phyloP scores from a whole-genome alignment of 2,329 filamentous ascomycete genomes.

The Sarocladium kiliense region DNA sequence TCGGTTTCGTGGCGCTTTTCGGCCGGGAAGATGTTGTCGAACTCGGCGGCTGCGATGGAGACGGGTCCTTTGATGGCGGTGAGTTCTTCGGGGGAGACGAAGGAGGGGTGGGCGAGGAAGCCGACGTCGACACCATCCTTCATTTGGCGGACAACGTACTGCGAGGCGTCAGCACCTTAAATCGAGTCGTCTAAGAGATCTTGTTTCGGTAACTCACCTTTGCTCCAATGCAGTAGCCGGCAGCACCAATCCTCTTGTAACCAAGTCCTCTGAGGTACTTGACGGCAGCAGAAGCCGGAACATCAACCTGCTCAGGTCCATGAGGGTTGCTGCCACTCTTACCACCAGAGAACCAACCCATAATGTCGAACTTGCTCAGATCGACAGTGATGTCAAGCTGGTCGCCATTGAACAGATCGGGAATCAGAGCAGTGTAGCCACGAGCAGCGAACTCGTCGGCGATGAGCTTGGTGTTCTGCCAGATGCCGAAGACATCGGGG shows the following conservation, averaged over 20 bases:
- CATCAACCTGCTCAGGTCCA: constrained; percentile 3
- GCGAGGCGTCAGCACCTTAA: no score
- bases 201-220: constrained; percentile 55
- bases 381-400: constrained; percentile 38
- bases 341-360: constrained; percentile 30
- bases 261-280: constrained; percentile 26
- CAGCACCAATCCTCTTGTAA: constrained; percentile 54
- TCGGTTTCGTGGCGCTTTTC: constrained; percentile 62
- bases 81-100: constrained; percentile 64
- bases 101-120: constrained; percentile 72
- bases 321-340: constrained; percentile 37
- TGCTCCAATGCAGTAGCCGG: constrained; percentile 73
- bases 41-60: constrained; percentile 61
- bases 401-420: constrained; percentile 29
- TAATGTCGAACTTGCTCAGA: constrained; percentile 20
- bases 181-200: no score
- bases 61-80: constrained; percentile 60
- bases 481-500: constrained; percentile 47
- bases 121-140: constrained; percentile 61
- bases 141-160: constrained; percentile 64
- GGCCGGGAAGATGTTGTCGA: constrained; percentile 58
- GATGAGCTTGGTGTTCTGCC: constrained; percentile 31
- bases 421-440: constrained; percentile 27
- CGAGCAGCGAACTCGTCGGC: constrained; percentile 30
- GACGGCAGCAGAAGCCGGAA: not conserved